Evolutionary conservation across 73 alveolate genomes (phyloP).

Genomic region (Stentor coeruleus): DNA sequence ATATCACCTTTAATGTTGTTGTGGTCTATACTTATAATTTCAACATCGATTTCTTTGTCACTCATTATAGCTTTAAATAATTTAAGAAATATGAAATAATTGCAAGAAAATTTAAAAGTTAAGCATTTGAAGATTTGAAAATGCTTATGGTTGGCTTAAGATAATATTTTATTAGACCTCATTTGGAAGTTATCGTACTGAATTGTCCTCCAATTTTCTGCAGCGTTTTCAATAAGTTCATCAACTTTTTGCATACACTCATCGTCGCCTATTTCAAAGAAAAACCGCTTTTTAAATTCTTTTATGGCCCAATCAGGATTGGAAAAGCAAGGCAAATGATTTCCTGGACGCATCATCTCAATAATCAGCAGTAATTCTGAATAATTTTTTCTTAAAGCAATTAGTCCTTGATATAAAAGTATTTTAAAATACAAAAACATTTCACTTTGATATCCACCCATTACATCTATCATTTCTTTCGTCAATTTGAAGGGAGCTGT

Average conservation of each 20-base stretch:
- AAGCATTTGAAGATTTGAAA: too few relatives aligned
- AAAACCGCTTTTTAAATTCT: constrained; percentile 67
- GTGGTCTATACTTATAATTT: not conserved
- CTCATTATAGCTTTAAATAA: too few relatives aligned
- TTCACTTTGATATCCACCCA: constrained; percentile 77
- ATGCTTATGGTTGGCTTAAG: not conserved
- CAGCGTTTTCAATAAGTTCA: constrained; percentile 58
- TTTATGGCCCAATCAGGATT: constrained; percentile 57
- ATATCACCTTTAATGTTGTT: not conserved
- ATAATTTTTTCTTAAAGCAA: not conserved
- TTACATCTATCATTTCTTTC: constrained; percentile 78
- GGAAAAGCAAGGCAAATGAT: constrained; percentile 72
- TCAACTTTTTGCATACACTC: constrained; percentile 47
- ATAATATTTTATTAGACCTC: constrained; percentile 51
- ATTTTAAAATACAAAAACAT: constrained; percentile 4
- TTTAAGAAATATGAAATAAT: too few relatives aligned
- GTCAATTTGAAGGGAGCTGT: constrained; percentile 96
- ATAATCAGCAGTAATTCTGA: constrained; percentile 50
- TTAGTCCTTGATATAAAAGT: not conserved
- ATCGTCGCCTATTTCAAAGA: constrained; percentile 45
- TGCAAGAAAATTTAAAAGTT: too few relatives aligned
- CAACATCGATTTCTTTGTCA: not conserved
- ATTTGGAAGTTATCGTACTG: constrained; percentile 66
- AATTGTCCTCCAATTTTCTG: constrained; percentile 75
- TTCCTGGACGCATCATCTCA: constrained; percentile 67